phyloP scores from a whole-genome alignment of 1,284 basidiomycete genomes.

The Rhodofomes roseus region DNA sequence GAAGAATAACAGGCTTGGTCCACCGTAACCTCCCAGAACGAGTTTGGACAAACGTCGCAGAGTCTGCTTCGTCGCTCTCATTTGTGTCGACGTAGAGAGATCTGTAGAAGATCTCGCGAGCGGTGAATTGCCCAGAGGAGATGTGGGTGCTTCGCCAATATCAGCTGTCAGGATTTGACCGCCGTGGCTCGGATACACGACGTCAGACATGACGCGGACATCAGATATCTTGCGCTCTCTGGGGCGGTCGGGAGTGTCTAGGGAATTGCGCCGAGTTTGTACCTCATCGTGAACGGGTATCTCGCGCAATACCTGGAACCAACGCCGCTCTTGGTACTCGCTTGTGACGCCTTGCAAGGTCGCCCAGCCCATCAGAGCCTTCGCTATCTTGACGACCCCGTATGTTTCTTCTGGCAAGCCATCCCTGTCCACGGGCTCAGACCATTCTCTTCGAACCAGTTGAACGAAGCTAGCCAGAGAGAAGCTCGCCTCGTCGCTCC shows the following conservation, averaged over 20 bases:
- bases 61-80: conserved; percentile 41
- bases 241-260: neutral
- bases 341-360: conserved; percentile 75
- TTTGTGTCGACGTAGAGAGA: conserved; percentile 24
- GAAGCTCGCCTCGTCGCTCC: conserved; percentile 73
- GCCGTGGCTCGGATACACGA: conserved; percentile 56
- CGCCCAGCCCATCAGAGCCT: conserved; percentile 72
- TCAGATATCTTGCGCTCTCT: conserved; percentile 35
- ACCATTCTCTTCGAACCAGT: conserved; percentile 69
- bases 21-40: conserved; percentile 77
- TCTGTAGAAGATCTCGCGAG: conserved; percentile 34
- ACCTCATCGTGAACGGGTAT: conserved; percentile 54
- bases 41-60: conserved; percentile 74
- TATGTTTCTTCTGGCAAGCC: conserved; percentile 58
- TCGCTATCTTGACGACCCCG: conserved; percentile 58
- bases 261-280: conserved; percentile 7
- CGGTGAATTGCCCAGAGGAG: neutral
- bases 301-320: conserved; percentile 63
- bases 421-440: conserved; percentile 45
- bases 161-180: conserved; percentile 72
- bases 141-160: conserved; percentile 51
- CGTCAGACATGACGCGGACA: conserved; percentile 65
- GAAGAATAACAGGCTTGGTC: conserved; percentile 74
- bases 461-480: conserved; percentile 74
- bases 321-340: conserved; percentile 69